Evolutionary conservation across 352 stramenopile genomes (phyloP), one percentile per base, ranked within the genome.

Genomic region (Globisporangium okanoganense): DNA sequence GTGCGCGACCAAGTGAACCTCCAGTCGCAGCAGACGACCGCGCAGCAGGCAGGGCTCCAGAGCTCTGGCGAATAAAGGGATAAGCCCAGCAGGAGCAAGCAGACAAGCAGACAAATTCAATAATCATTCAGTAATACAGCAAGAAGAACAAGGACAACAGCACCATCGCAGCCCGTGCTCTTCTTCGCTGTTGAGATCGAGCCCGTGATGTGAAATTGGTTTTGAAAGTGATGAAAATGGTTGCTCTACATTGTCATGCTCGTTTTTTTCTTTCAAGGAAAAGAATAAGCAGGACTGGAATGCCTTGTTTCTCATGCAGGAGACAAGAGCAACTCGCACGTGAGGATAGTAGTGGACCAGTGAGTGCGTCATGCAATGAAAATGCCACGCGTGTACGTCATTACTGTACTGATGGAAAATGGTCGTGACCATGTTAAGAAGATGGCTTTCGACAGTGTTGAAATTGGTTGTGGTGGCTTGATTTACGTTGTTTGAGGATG

Each of bases 1-100:
- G 83, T 91, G 58, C 85, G 82, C 20, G 79, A 92, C 56, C 80
- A 90, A 48, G 79, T 94, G 22, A 85, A 75, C 14, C 60, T 79
- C 51, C 73, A 87, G 56, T 75, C 71, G 43, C 67, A 79, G 64
- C 64, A 79, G 62, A 79, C 79, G 35, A 75, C 85, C 33, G 58
- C 70, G 33, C 76, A 87, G 64, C 77, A 88, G 25, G 73, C 82
- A 38, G 82, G 85, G 0, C 73, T 90, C 2, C 76, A 89, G 58
- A 92, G 82, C 65, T 92, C 84, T 10, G 84, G 67, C 53, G 84
- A 94, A 58, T 89, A 85, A 62, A 33, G 29, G 29, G 29, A 33
- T 6, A 33, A n/a, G n/a, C n/a, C n/a, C 35, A 40, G 35, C 35
- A 40, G 35, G 14, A 18, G 20, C 38, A 36, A 24, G 27, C 8